Evolutionary conservation across 352 stramenopile species (phyloP).

Genomic region (Phytophthora uliginosa): DNA sequence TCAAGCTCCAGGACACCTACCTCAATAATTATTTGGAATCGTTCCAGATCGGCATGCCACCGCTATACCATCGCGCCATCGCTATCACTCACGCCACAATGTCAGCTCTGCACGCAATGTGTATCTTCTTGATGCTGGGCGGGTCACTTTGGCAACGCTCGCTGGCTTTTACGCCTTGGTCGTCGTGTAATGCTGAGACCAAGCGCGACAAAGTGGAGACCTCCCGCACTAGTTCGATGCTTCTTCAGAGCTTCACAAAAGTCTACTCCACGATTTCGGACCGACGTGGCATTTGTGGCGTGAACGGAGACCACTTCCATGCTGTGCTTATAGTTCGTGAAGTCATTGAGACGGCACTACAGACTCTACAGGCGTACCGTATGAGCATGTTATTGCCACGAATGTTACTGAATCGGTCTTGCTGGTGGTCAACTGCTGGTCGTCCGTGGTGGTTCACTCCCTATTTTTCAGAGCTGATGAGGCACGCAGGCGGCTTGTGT

Average conservation of each 20-base stretch:
- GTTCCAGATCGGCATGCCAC: conserved; percentile 15
- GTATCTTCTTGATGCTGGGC: conserved; percentile 13
- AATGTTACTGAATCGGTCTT: conserved; percentile 31
- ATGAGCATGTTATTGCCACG: conserved; percentile 22
- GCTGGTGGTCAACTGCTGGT: conserved; percentile 27
- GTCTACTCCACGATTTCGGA: conserved; percentile 6
- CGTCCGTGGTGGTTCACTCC: conserved; percentile 10
- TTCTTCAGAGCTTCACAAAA: conserved; percentile 5
- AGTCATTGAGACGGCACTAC: conserved; percentile 17
- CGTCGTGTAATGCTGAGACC: background rate
- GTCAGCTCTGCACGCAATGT: conserved; percentile 17
- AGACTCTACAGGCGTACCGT: conserved; percentile 17
- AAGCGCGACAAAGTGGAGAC: background rate
- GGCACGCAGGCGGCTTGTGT: conserved; percentile 9
- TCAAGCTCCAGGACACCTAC: conserved; percentile 5
- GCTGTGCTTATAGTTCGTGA: conserved; percentile 1
- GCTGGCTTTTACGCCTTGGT: conserved; percentile 11
- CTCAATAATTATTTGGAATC: conserved; percentile 24
- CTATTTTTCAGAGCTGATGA: conserved; percentile 9
- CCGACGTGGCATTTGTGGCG: background rate
- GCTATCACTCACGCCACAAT: conserved; percentile 21
- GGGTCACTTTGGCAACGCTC: conserved; percentile 10
- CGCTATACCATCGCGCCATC: conserved; percentile 18
- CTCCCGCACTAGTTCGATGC: background rate
- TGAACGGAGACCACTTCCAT: background rate